phyloP scores from a whole-genome alignment of 139 green algal genomes.

The Micromonas pusilla region DNA sequence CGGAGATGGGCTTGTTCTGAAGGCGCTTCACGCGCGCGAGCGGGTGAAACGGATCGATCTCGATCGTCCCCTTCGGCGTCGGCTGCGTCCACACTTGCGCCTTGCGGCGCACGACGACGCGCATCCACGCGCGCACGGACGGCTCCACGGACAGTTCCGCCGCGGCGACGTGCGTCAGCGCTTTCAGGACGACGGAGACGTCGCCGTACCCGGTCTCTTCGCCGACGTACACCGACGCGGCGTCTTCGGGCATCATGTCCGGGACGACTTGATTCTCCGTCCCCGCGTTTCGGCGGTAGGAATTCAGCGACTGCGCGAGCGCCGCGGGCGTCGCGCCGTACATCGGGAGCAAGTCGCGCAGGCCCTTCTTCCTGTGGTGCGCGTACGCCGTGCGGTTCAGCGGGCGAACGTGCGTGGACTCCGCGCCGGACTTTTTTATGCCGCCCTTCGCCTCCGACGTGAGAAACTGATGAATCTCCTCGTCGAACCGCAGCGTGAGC shows the following conservation, averaged over 20 bases:
- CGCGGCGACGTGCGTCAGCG: not conserved
- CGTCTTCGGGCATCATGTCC: not conserved
- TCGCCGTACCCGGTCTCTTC: slow-evolving; percentile 7
- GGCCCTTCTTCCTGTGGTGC: not conserved
- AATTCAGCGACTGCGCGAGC: not conserved
- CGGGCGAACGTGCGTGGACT: not conserved
- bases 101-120: not conserved
- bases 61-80: not conserved
- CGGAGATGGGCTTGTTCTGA: not conserved
- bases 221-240: slow-evolving; percentile 9
- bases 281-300: not conserved
- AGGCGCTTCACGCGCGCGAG: slow-evolving; percentile 1
- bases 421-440: not conserved
- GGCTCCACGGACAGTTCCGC: not conserved
- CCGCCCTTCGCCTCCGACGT: not conserved
- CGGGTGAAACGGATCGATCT: slow-evolving; percentile 17
- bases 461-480: not conserved
- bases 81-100: not conserved
- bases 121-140: not conserved
- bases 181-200: not conserved
- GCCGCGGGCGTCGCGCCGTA: not conserved
- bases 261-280: not conserved
- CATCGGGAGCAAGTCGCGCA: not conserved
- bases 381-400: not conserved
- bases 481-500: not conserved